phyloP scores from a whole-genome alignment of 768 basidiomycete species.

The Suillus americanus region DNA sequence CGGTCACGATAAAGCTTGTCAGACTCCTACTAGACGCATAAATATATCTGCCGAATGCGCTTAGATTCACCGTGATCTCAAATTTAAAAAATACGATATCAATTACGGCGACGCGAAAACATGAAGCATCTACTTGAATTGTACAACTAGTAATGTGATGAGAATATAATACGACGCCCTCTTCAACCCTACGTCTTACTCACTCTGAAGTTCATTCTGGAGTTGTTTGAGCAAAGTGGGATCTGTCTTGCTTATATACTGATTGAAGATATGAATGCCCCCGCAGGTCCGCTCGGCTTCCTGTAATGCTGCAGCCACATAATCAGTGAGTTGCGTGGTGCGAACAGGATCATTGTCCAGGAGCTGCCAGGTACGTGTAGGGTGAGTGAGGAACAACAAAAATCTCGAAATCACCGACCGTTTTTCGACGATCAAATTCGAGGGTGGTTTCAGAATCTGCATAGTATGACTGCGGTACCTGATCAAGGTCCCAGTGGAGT shows the following conservation, averaged over 20 bases:
- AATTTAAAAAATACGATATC: background rate
- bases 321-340: conserved; percentile 60
- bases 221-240: conserved; percentile 74
- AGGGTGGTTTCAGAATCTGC: conserved; percentile 66
- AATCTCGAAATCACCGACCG: conserved; percentile 41
- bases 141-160: background rate
- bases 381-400: conserved; percentile 3
- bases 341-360: conserved; percentile 72
- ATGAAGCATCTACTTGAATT: background rate
- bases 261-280: conserved; percentile 60
- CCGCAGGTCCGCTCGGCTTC: conserved; percentile 63
- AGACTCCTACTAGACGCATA: background rate
- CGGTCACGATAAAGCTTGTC: background rate
- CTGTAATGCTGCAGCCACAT: conserved; percentile 55
- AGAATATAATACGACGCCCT: background rate
- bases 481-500: conserved; percentile 71
- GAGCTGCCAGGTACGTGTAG: conserved; percentile 45
- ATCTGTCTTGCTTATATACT: conserved; percentile 67
- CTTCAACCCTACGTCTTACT: background rate
- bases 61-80: background rate
- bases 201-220: conserved; percentile 43
- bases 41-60: background rate
- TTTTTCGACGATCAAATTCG: conserved; percentile 75
- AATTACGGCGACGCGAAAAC: background rate
- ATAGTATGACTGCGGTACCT: conserved; percentile 57